Evolutionary conservation across 2,329 filamentous ascomycete species (phyloP).

Genomic region (Aspergillus neoniger): DNA sequence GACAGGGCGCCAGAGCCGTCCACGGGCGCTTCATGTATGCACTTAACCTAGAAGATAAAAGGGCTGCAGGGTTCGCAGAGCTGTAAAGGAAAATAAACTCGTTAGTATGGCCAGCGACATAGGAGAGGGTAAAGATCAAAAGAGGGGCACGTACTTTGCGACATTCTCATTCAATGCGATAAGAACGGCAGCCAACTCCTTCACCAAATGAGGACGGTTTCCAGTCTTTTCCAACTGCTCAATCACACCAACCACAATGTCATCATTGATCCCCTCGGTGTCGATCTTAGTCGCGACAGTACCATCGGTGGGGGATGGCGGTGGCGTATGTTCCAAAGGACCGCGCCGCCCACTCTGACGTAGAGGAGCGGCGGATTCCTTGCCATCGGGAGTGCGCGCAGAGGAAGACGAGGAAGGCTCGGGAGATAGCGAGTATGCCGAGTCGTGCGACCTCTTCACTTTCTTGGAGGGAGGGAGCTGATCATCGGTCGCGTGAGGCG

Average conservation of each 20-base stretch:
- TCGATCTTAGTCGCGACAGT: conserved; percentile 63
- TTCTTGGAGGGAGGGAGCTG: conserved; percentile 61
- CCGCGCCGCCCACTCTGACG: conserved; percentile 44
- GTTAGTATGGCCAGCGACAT: conserved; percentile 19
- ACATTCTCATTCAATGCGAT: conserved; percentile 76
- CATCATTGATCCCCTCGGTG: conserved; percentile 83
- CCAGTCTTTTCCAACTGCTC: conserved; percentile 83
- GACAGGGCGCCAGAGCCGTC: conserved; percentile 78
- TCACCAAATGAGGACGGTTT: conserved; percentile 91
- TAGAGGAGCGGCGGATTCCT: conserved; percentile 24
- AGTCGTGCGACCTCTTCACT: conserved; percentile 74
- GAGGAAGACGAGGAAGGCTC: conserved; percentile 32
- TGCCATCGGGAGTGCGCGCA: conserved; percentile 34
- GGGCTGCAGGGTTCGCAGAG: conserved; percentile 91
- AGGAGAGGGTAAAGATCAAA: conserved; percentile 6
- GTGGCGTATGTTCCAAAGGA: conserved; percentile 73
- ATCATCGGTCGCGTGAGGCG: conserved; percentile 60
- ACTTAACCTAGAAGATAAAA: conserved; percentile 89
- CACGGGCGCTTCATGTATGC: conserved; percentile 86
- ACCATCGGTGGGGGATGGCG: conserved; percentile 67
- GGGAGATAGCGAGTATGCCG: conserved; percentile 43
- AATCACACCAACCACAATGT: conserved; percentile 90
- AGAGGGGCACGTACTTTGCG: conserved; percentile 72
- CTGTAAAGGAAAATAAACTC: conserved; percentile 51
- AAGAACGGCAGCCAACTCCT: conserved; percentile 83